Evolutionary conservation across 305 asterid genomes (phyloP).

Genomic region (Lippia alba): DNA sequence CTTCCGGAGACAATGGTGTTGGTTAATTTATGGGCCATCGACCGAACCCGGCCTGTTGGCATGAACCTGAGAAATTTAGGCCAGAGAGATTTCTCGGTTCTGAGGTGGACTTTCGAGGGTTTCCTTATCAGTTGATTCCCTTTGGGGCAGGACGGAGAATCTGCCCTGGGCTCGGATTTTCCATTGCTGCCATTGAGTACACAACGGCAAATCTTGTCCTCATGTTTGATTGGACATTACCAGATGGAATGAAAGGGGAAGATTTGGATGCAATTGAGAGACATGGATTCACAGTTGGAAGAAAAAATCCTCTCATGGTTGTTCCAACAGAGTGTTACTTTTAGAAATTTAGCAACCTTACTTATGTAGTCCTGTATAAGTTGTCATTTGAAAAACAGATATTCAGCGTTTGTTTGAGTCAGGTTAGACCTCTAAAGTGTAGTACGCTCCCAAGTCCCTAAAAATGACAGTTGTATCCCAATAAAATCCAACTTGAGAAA

Average conservation of each 20-base stretch:
- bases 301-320: constrained; percentile 37
- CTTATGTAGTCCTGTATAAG: no score
- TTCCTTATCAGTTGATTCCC: constrained; percentile 32
- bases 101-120: constrained; percentile 28
- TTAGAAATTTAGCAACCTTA: not conserved
- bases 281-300: constrained; percentile 37
- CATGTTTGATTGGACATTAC: constrained; percentile 28
- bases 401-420: no score
- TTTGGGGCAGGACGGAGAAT: constrained; percentile 42
- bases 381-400: no score
- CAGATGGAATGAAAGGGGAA: constrained; percentile 9
- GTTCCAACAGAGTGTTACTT: not conserved
- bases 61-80: constrained; percentile 31
- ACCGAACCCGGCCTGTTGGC: constrained; percentile 27
- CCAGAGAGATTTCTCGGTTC: constrained; percentile 29
- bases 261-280: constrained; percentile 32
- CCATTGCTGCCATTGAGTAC: constrained; percentile 7
- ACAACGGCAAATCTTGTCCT: constrained; percentile 17
- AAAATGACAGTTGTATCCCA: no score
- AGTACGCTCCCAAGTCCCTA: no score
- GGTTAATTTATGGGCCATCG: constrained; percentile 38
- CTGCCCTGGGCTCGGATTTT: constrained; percentile 37
- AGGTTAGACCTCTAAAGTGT: no score
- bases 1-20: constrained; percentile 26
- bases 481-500: no score